phyloP scores from a whole-genome alignment of 2,329 filamentous ascomycete genomes.

The Coniochaeta hoffmannii region DNA sequence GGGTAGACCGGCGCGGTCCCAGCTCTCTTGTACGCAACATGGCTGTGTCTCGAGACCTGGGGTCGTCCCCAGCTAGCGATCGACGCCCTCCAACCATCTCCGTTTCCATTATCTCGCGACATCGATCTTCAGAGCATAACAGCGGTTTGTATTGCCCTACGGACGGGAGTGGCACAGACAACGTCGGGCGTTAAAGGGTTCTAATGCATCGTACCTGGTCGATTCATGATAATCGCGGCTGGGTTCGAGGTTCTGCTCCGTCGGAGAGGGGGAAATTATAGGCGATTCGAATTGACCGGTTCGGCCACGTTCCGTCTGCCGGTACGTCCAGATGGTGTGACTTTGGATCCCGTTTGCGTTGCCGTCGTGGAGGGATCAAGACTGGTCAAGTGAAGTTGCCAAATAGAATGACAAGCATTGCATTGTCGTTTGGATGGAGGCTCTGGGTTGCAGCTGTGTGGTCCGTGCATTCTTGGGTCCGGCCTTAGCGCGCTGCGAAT shows the following conservation, averaged over 20 bases:
- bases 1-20: too few relatives aligned
- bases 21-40: neutral
- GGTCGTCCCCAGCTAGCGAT: neutral
- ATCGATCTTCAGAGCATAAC: neutral
- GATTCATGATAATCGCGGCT: conserved; percentile 40
- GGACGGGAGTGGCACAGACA: neutral
- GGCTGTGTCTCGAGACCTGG: neutral
- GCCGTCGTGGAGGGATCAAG: neutral
- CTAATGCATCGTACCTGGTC: conserved; percentile 45
- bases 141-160: too few relatives aligned
- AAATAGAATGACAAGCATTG: neutral
- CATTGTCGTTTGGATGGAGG: conserved; percentile 1
- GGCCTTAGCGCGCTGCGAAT: neutral
- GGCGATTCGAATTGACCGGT: neutral
- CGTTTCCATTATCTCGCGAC: neutral
- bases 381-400: neutral
- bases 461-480: neutral
- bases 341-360: neutral
- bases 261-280: neutral
- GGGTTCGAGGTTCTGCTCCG: neutral
- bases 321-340: neutral
- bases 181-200: neutral
- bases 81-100: neutral
- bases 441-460: neutral
- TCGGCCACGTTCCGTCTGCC: neutral